Conservation (phyloP, 768 basidiomycete species). For the Kondoa subrosea region DNA sequence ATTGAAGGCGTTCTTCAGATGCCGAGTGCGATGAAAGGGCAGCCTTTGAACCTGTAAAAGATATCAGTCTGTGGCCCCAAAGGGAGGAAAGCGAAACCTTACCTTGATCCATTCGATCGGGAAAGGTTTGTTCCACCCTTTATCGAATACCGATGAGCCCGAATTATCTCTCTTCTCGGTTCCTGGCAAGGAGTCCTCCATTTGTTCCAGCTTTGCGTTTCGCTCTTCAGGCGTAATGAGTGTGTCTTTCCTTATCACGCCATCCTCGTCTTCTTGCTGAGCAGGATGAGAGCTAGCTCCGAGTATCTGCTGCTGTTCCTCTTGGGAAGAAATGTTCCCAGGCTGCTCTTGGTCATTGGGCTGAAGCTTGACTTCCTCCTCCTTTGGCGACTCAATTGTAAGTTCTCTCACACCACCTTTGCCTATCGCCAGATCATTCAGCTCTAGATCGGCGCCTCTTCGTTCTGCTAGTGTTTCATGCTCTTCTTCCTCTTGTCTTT, state of each 20-base stretch:
- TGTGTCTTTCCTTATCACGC: slow-evolving; percentile 31
- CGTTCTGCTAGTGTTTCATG: neutral
- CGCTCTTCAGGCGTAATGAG: slow-evolving; percentile 20
- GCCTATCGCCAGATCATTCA: neutral
- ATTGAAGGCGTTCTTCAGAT: slow-evolving; percentile 85
- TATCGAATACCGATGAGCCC: slow-evolving; percentile 29
- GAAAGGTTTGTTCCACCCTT: slow-evolving; percentile 61
- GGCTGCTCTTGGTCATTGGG: neutral
- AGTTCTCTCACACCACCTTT: neutral
- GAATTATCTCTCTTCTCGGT: slow-evolving; percentile 11
- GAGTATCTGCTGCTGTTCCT: neutral
- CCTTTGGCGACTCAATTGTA: neutral
- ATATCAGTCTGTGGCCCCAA: neutral
- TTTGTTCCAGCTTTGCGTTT: slow-evolving; percentile 18
- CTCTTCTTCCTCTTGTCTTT: neutral
- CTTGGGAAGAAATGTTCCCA: neutral
- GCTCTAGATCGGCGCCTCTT: neutral
- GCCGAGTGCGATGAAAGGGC: slow-evolving; percentile 57
- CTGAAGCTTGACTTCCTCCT: neutral
- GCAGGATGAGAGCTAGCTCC: slow-evolving; percentile 1
- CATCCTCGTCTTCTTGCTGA: slow-evolving; percentile 24
- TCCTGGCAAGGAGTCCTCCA: slow-evolving; percentile 14
- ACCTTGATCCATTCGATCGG: slow-evolving; percentile 56
- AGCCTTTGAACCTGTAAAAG: slow-evolving; percentile 37
- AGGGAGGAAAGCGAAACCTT: neutral